Evolutionary conservation across 1,284 basidiomycete genomes (phyloP).

Genomic region (Ceratobasidium sp.): DNA sequence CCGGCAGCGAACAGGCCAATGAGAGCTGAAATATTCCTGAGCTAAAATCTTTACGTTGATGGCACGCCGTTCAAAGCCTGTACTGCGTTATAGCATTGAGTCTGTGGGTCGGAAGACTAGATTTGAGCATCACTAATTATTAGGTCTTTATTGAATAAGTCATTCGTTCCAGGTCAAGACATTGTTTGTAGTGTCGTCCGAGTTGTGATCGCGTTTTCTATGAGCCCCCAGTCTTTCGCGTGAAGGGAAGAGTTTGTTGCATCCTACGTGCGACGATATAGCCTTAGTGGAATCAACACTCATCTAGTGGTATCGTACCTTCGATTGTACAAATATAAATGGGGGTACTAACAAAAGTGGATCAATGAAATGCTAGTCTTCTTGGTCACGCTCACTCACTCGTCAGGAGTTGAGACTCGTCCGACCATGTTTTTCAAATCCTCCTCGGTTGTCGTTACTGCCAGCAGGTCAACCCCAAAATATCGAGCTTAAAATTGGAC

Average conservation of each 20-base stretch:
- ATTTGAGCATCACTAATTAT: too few relatives aligned
- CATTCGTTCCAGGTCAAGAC: constrained; percentile 82
- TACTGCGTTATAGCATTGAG: too few relatives aligned
- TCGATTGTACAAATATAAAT: constrained; percentile 36
- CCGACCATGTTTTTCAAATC: constrained; percentile 39
- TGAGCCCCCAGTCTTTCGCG: constrained; percentile 76
- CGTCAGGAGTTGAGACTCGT: constrained; percentile 26
- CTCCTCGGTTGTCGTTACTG: constrained; percentile 32
- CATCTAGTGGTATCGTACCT: background rate
- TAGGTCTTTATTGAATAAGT: background rate
- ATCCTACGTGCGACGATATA: constrained; percentile 63
- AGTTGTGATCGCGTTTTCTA: constrained; percentile 77
- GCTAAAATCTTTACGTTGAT: too few relatives aligned
- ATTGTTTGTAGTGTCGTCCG: constrained; percentile 64
- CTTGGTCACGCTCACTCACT: constrained; percentile 6
- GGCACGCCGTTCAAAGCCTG: too few relatives aligned
- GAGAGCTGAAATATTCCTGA: too few relatives aligned
- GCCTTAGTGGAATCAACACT: background rate
- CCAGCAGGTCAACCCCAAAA: background rate
- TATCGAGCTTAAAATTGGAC: background rate
- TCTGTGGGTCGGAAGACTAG: too few relatives aligned
- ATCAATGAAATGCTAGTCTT: background rate
- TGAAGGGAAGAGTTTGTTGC: constrained; percentile 77
- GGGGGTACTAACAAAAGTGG: constrained; percentile 19
- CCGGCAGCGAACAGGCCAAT: too few relatives aligned